These are phyloP conservation scores for Parastagonospora avenae DNA, from an alignment of 2,329 filamentous ascomycete genomes.

Conservation along the genomic window DNA sequence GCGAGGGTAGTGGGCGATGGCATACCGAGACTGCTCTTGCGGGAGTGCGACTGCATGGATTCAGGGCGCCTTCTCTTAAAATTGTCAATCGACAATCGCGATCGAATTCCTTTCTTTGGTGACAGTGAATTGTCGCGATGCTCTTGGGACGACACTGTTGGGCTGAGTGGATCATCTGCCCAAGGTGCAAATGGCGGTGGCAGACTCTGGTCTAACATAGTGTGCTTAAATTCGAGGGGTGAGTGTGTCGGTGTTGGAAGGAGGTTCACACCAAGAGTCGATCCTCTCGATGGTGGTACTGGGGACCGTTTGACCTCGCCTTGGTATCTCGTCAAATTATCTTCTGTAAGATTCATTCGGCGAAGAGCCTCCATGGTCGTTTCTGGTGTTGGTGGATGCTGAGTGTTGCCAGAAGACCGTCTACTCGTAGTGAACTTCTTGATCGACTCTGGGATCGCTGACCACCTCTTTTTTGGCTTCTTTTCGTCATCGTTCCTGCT, in stretches of 20 bases:
- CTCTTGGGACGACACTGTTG: constrained; percentile 15
- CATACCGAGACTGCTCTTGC: constrained; percentile 18
- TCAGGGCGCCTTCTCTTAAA: constrained; percentile 17
- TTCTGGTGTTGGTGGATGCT: constrained; percentile 14
- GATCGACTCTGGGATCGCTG: constrained; percentile 26
- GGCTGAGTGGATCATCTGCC: constrained; percentile 25
- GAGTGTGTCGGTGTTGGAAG: constrained; percentile 30
- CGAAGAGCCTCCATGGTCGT: constrained; percentile 14
- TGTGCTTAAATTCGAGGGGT: constrained; percentile 18
- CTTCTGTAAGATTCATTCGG: constrained; percentile 18
- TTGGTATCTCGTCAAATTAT: constrained; percentile 13
- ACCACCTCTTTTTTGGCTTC: constrained; percentile 30
- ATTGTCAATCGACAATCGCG: constrained; percentile 11
- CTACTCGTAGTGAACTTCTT: constrained; percentile 23
- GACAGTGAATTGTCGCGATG: constrained; percentile 18
- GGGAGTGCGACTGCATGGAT: constrained; percentile 17
- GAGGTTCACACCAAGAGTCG: constrained; percentile 15
- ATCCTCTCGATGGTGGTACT: constrained; percentile 4
- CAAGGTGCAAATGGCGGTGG: constrained; percentile 31
- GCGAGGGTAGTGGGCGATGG: constrained; percentile 17
- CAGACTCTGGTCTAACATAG: constrained; percentile 15
- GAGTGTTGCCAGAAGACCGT: constrained; percentile 18
- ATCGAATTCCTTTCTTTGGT: constrained; percentile 8
- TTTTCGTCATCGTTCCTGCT: constrained; percentile 23
- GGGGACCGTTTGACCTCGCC: background rate